A percentile compares a stretch with the other conserved stretches of the same genome.
Evolutionary conservation across 1,284 basidiomycete genomes (phyloP).

Genomic region (Trametes hirsuta): DNA sequence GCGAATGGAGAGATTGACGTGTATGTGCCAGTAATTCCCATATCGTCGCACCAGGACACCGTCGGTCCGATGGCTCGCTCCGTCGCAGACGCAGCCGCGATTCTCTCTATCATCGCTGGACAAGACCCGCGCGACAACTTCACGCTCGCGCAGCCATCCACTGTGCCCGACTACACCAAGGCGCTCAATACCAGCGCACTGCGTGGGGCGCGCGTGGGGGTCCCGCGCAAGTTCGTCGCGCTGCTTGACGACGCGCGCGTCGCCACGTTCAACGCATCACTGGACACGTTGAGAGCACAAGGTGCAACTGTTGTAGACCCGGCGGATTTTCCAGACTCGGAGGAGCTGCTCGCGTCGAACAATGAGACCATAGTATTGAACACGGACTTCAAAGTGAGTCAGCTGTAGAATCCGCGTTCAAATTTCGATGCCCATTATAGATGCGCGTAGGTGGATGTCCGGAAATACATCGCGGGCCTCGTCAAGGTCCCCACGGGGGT

Average conservation of each 20-base stretch:
- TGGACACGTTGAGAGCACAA: conserved; percentile 40
- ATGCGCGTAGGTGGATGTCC: conserved; percentile 36
- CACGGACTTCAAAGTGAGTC: conserved; percentile 46
- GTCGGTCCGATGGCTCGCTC: conserved; percentile 52
- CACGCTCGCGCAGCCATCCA: conserved; percentile 44
- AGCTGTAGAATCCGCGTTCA: too few relatives aligned
- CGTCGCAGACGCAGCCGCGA: conserved; percentile 47
- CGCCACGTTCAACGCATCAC: conserved; percentile 41
- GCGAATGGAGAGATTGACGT: background rate
- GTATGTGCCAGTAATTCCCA: conserved; percentile 46
- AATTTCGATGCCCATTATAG: background rate
- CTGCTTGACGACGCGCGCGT: conserved; percentile 29
- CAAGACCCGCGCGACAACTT: conserved; percentile 48
- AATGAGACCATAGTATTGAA: conserved; percentile 40
- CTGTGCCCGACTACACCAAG: conserved; percentile 43
- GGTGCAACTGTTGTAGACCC: conserved; percentile 49
- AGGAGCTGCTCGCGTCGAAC: conserved; percentile 35
- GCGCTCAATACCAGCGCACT: conserved; percentile 41
- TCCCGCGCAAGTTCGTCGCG: conserved; percentile 38
- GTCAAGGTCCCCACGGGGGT: conserved; percentile 40
- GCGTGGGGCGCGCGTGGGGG: conserved; percentile 45
- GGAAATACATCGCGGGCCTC: conserved; percentile 38
- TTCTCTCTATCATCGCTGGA: conserved; percentile 49
- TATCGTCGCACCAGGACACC: conserved; percentile 53
- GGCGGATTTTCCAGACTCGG: conserved; percentile 41